These are phyloP conservation scores for Aspergillus brunneoviolaceus DNA, from an alignment of 2,329 filamentous ascomycete species.

Conservation along the genomic window DNA sequence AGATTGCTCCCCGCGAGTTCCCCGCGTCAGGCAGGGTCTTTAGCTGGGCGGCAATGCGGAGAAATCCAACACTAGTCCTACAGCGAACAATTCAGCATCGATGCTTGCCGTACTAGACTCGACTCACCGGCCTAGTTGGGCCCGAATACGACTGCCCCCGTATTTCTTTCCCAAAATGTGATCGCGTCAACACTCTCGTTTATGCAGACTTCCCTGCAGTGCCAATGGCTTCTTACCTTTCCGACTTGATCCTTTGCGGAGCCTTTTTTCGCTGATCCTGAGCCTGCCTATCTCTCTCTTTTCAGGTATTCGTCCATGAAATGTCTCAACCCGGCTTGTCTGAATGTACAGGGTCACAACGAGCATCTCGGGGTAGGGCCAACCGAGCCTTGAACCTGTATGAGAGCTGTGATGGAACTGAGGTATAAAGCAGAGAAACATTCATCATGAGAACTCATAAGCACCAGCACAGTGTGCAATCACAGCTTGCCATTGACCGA, in stretches of 20 bases:
- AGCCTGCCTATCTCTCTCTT: neutral
- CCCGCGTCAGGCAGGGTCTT: neutral
- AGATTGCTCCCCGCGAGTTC: neutral
- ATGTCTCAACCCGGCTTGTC: neutral
- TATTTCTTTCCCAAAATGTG: neutral
- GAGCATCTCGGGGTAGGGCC: neutral
- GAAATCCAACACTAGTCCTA: neutral
- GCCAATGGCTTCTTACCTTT: too few species aligned
- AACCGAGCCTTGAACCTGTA: neutral
- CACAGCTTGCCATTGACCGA: neutral
- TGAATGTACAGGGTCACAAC: neutral
- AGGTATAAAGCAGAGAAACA: neutral
- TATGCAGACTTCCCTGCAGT: too few species aligned
- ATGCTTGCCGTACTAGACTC: neutral
- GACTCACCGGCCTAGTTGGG: neutral
- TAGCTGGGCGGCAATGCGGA: neutral
- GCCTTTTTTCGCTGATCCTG: neutral
- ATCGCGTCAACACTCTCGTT: neutral
- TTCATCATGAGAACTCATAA: neutral
- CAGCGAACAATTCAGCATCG: too few species aligned
- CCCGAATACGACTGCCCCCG: neutral
- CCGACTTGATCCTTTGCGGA: too few species aligned
- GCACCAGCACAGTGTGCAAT: neutral
- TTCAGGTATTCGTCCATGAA: neutral
- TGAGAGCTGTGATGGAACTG: neutral